Percentiles rank a stretch among this genome's conserved stretches.
phyloP scores from a whole-genome alignment of 2,329 filamentous ascomycete species.

The Pseudogymnoascus sp. region DNA sequence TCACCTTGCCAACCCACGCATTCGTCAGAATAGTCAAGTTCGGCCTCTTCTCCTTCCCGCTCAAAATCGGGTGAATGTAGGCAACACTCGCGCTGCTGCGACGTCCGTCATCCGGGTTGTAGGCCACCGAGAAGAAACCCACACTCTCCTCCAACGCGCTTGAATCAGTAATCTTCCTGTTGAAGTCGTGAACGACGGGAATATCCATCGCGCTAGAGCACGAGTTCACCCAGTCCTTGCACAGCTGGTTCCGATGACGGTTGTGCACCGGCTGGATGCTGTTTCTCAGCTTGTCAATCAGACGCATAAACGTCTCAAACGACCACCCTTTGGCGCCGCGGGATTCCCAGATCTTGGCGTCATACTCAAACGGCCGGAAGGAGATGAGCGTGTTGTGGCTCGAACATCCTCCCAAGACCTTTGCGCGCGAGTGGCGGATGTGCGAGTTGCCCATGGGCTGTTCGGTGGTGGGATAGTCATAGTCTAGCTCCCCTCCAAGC shows the following conservation, averaged over 20 bases:
- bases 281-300: conserved; percentile 78
- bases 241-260: conserved; percentile 81
- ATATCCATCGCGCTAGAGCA: conserved; percentile 74
- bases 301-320: conserved; percentile 74
- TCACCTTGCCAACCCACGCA: conserved; percentile 77
- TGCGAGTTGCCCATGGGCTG: conserved; percentile 88
- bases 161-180: conserved; percentile 67
- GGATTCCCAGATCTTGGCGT: conserved; percentile 75
- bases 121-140: conserved; percentile 84
- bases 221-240: conserved; percentile 79
- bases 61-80: conserved; percentile 85
- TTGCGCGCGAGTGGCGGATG: conserved; percentile 86
- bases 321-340: conserved; percentile 79
- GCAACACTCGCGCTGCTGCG: conserved; percentile 82
- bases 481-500: conserved; percentile 81
- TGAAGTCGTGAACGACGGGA: conserved; percentile 78
- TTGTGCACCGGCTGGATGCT: conserved; percentile 83
- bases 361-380: conserved; percentile 84
- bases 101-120: conserved; percentile 81
- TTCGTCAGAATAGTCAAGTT: conserved; percentile 84
- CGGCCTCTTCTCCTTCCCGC: conserved; percentile 70
- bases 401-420: conserved; percentile 86
- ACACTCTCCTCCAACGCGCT: conserved; percentile 69
- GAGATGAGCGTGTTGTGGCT: conserved; percentile 92
- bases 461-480: conserved; percentile 78